Base-by-base conservation (phyloP, 2,329 filamentous ascomycete genomes). In the Cladosporium halotolerans region DNA sequence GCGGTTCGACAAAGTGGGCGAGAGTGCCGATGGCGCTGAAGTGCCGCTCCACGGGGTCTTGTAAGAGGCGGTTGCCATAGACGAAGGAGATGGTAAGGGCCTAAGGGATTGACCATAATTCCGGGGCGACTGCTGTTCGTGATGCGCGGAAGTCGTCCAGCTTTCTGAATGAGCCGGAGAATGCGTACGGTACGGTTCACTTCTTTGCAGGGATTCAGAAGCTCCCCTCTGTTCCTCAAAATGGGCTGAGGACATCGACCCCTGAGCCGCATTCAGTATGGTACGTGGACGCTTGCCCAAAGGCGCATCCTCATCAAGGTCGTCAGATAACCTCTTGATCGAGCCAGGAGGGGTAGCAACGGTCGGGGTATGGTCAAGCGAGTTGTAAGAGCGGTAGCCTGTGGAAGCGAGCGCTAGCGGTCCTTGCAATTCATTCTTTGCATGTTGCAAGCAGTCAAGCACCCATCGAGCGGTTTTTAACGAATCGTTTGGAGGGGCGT, bases 81-180 rank as follows among this genome's bases (percentile, higher is more conserved):
- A 63, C 9, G 62, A 62, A 10, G 63, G 63, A 9, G 63, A 66
- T 14, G 61, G 63, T n/a, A 63, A 43, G 4, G 59, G 53, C 13
- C 59, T 55, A 2, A 49, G 31, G 42, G 55, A 49, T 9, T 45
- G 53, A 4, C 49, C 51, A 9, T 50, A 41, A 16, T 51, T 43
- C 1, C 34, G 53, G 9, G 63, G 63, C 16, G 62, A 64, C 14
- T 40, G 47, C 16, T 55, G 53, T n/a, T 57, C 42, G 23, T 60
- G 58, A 49, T 60, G 51, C 18, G 57, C 61, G 10, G 61, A 62
- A n/a, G 52, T 48, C 16, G 60, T 55, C 10, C 55, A 41, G 2
- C 56, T 59, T 9, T 63, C 63, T 18, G 54, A 55, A 11, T 54
- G 55, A 28, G 57, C 41, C 14, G 63, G 57, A 34, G 60, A 63